Evolutionary conservation across 441 rosid genomes (phyloP).

Genomic region (Erodium trifolium): DNA sequence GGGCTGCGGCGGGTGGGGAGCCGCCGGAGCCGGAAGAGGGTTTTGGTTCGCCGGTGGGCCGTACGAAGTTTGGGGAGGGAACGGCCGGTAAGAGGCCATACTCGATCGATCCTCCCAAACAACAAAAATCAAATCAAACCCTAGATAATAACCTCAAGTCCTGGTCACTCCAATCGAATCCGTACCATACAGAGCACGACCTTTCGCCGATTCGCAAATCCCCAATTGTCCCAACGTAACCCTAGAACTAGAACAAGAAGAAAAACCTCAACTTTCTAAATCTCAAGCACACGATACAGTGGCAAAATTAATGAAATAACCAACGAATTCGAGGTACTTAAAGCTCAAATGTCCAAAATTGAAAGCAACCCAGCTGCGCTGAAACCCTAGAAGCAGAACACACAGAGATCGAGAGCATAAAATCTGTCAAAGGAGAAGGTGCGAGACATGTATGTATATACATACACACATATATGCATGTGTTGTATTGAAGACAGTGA

Average conservation of each 20-base stretch:
- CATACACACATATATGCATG: background rate
- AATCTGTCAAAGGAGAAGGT: background rate
- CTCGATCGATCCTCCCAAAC: too few relatives aligned
- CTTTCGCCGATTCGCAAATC: too few relatives aligned
- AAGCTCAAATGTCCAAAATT: background rate
- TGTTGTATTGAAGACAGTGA: background rate
- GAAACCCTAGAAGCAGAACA: background rate
- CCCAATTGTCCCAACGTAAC: too few relatives aligned
- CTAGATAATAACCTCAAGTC: too few relatives aligned
- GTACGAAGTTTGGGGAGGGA: slow-evolving; percentile 36
- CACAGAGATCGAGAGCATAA: background rate
- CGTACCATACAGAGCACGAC: too few relatives aligned
- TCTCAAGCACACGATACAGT: background rate
- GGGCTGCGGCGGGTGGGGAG: slow-evolving; percentile 19
- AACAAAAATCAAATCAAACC: too few relatives aligned
- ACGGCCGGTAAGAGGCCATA: too few relatives aligned
- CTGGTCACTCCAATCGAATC: too few relatives aligned
- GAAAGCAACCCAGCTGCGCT: background rate
- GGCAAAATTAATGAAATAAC: background rate
- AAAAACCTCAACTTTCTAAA: background rate
- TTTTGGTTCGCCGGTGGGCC: slow-evolving; percentile 35
- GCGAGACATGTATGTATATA: background rate
- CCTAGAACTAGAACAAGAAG: too few relatives aligned
- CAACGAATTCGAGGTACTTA: background rate
- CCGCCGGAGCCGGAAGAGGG: slow-evolving; percentile 22